Base-by-base conservation (phyloP, 2,329 filamentous ascomycete genomes). In the Botrytis hyacinthi region DNA sequence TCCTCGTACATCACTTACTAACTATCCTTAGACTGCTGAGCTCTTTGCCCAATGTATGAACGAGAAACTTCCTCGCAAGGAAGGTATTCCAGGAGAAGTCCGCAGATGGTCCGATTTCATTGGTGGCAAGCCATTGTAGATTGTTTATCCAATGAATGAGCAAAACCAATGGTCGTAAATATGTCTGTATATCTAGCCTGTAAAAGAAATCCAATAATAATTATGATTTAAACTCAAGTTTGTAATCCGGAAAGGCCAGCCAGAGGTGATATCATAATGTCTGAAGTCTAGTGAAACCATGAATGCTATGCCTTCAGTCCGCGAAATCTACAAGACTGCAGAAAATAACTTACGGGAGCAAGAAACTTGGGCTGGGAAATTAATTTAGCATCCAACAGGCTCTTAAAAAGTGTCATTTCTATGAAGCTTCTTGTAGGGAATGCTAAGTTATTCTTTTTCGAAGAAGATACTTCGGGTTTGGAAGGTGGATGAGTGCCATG, bases 31-130 rank as follows among this genome's bases (percentile, higher is more conserved):
- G 94, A 99, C 96, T 78, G 95, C 96, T 75, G 91, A 96, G 77
- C 92, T 98, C 79, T 98, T 98, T 81, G 94, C 96, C 75, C 93
- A 94, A 83, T 98, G 96, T 85, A 97, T 99, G 93, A 96, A 87
- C 84, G 93, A 94, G 87, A 99, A 98, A 87, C 88, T 99, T 68
- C 96, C 96, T 75, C 91, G 93, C 80, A 85, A 89, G 75, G 93
- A 96, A 82, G 95, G 94, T 71, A 95, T 98, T 76, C 96, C 96
- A 66, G 86, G 89, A 66, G 96, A 99, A 85, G 96, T 98, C 80
- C 91, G 92, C 82, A 91, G 91, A 81, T 99, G 96, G 96, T 97
- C 93, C 77, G 92, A 98, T 80, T 99, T 98, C 83, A 92, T 97
- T 80, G 94, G 94, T 77, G 91, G 92, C 80, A 94, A 94, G 88